phyloP scores from a whole-genome alignment of 1,139 yeast genomes.

The Protomyces macrosporus region DNA sequence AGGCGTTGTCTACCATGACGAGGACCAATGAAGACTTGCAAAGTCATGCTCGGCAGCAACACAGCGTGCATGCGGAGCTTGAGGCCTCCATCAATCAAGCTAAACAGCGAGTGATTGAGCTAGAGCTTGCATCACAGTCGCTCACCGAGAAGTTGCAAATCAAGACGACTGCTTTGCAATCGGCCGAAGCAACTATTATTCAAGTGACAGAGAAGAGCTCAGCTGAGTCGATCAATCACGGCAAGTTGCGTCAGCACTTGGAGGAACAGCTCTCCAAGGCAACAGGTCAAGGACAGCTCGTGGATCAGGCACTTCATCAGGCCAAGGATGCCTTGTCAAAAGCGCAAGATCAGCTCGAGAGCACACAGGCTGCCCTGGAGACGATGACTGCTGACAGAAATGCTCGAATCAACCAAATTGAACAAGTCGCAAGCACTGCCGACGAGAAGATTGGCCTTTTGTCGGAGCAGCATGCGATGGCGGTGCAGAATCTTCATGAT shows the following conservation, averaged over 20 bases:
- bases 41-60: no score
- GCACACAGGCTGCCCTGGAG: neutral
- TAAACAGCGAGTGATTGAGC: no score
- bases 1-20: no score
- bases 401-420: neutral
- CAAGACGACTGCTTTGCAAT: no score
- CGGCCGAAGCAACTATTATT: neutral
- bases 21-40: no score
- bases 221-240: neutral
- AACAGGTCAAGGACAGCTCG: neutral
- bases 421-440: neutral
- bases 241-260: neutral
- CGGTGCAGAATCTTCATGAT: constrained; percentile 1
- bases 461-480: constrained; percentile 4
- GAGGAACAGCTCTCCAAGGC: neutral
- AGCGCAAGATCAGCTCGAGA: neutral
- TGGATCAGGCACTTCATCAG: neutral
- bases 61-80: no score
- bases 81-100: no score
- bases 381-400: neutral
- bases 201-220: neutral
- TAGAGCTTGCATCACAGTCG: no score
- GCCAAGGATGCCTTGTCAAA: neutral
- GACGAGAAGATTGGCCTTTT: constrained; percentile 11
- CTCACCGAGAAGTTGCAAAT: no score